Base-by-base conservation (phyloP, 2,329 filamentous ascomycete species). In the Epichloe typhina region DNA sequence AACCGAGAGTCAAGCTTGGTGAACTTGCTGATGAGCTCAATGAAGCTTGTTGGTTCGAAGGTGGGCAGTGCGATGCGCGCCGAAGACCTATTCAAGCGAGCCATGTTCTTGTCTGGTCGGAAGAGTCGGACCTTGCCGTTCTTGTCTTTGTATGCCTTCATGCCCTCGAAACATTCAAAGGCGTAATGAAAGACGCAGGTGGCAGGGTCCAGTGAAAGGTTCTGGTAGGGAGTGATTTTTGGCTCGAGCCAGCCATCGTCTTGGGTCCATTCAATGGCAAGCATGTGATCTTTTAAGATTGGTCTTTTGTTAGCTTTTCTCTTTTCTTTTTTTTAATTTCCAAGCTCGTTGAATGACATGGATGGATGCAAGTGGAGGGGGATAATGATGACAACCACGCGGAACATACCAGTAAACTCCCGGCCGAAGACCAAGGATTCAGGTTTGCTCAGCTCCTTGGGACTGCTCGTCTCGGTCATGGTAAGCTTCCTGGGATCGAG, bases 121-220 rank as follows among this genome's bases (percentile, higher is more conserved):
- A 98, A 98, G 50, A 98, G 75, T 50, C 91, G 83, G 59, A 95
- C 80, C 53, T 82, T 72, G 59, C 88, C 88, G 42, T 80, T 66
- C 61, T 77, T 80, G 72, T 95, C 88, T 70, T 91, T 94, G 78
- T 98, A 98, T 53, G 93, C 93, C 75, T 98, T 98, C 89, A 97
- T 95, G 59, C 93, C 93, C 74, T 98, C 93, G 70, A 98, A 98
- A 68, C 86, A 93, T 69, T 94, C 88, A 65, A 97, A 97, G 46
- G 88, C 93, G 70, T 98, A 98, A 78, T 98, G 93, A 72, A 98
- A 91, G 55, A 97, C 93, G 72, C 90, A 97, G 36, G 88, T 93
- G 42, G 93, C 88, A 26, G 93, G 93, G 68, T 97, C 93, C 61
- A 98, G 84, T 44, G 87, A 91, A 60, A 98, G 86, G 72, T 96